These are phyloP conservation scores for Microthyrium microscopicum DNA, from an alignment of 2,329 filamentous ascomycete species.

Conservation along the genomic window DNA sequence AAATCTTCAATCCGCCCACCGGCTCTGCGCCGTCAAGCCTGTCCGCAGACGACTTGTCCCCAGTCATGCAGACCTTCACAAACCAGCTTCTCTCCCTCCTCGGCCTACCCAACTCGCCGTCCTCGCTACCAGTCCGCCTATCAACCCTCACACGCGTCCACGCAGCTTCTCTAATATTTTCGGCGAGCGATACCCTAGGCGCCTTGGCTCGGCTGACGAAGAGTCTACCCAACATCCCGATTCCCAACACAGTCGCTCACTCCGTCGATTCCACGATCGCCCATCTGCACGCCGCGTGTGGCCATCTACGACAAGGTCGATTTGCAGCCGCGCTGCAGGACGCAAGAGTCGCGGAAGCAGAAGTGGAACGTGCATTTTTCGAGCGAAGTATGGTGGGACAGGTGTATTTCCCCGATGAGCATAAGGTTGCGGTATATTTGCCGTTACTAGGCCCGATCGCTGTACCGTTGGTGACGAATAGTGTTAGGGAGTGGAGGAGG, in stretches of 20 bases:
- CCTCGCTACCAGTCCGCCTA: conserved; percentile 67
- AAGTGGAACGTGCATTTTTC: conserved; percentile 89
- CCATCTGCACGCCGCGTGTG: conserved; percentile 63
- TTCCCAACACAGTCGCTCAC: conserved; percentile 70
- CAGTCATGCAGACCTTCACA: conserved; percentile 77
- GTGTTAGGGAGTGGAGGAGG: conserved; percentile 47
- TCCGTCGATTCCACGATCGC: conserved; percentile 66
- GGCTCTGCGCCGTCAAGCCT: conserved; percentile 31
- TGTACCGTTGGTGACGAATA: conserved; percentile 71
- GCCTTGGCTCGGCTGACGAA: conserved; percentile 73
- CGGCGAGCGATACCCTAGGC: conserved; percentile 85
- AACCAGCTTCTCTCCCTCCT: conserved; percentile 78
- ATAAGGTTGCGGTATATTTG: conserved; percentile 92
- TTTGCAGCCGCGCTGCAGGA: conserved; percentile 56
- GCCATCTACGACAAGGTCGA: conserved; percentile 43
- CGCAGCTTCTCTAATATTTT: conserved; percentile 68
- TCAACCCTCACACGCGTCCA: conserved; percentile 75
- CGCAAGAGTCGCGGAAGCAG: conserved; percentile 69
- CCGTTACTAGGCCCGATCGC: conserved; percentile 80
- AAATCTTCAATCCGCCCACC: conserved; percentile 43
- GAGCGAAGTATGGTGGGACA: conserved; percentile 99
- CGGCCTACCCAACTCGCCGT: conserved; percentile 62
- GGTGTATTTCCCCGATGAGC: conserved; percentile 95
- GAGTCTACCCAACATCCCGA: conserved; percentile 77
- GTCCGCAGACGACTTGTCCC: conserved; percentile 48